Evolutionary conservation across 441 rosid species (phyloP).

Genomic region (Isatis lusitanica): DNA sequence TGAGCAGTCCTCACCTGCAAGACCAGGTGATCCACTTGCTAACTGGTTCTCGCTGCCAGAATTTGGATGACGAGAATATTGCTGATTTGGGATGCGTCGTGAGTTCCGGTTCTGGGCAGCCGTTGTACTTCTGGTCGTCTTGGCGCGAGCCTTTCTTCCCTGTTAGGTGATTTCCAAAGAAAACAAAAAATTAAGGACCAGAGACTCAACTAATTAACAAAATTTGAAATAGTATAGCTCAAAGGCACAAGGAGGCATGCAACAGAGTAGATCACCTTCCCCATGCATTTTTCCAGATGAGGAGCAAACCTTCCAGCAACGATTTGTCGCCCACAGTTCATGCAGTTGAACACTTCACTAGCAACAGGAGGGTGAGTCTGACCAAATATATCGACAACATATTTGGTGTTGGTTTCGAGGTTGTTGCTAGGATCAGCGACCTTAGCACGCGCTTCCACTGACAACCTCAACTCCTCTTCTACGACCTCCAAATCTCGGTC

Average conservation of each 20-base stretch:
- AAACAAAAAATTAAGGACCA: constrained; percentile 1
- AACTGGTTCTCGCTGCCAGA: constrained; percentile 52
- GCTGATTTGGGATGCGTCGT: constrained; percentile 62
- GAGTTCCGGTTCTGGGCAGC: constrained; percentile 74
- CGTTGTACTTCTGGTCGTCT: constrained; percentile 76
- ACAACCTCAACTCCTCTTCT: constrained; percentile 85
- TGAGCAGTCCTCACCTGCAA: constrained; percentile 57
- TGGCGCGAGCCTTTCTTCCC: constrained; percentile 92
- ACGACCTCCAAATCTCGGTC: constrained; percentile 81
- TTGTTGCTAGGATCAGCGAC: constrained; percentile 70
- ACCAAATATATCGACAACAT: constrained; percentile 87
- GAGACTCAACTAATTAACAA: background rate
- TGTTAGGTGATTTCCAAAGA: constrained; percentile 32
- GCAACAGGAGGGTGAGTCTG: constrained; percentile 87
- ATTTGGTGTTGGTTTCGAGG: constrained; percentile 71
- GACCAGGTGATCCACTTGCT: constrained; percentile 58
- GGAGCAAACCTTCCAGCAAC: constrained; percentile 96
- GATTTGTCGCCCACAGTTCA: constrained; percentile 84
- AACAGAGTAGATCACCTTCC: constrained; percentile 59
- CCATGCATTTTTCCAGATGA: constrained; percentile 97
- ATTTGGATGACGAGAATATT: constrained; percentile 56
- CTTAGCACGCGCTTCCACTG: constrained; percentile 74
- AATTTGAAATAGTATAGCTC: background rate
- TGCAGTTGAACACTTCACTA: constrained; percentile 79
- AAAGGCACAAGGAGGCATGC: background rate